phyloP scores from a whole-genome alignment of 2,329 filamentous ascomycete genomes.

The Cladophialophora psammophila region DNA sequence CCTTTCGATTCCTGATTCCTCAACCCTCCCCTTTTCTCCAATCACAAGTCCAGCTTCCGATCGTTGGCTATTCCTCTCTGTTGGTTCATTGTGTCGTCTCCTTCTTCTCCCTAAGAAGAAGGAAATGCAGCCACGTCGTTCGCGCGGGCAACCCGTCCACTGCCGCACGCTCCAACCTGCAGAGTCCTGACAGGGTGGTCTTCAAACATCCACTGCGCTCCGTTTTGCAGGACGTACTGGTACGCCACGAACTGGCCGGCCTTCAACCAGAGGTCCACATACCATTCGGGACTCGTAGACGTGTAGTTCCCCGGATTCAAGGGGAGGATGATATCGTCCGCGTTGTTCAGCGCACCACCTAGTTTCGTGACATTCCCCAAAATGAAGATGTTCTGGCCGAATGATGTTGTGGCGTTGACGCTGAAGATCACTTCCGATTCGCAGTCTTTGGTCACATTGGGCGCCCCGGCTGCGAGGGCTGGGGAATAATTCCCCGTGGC shows the following conservation, averaged over 20 bases:
- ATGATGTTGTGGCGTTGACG: slow-evolving; percentile 28
- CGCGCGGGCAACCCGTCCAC: slow-evolving; percentile 17
- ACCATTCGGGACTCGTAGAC: slow-evolving; percentile 57
- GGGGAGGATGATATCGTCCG: slow-evolving; percentile 24
- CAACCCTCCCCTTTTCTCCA: background rate
- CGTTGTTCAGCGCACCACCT: slow-evolving; percentile 48
- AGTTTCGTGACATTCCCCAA: slow-evolving; percentile 66
- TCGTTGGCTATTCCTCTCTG: background rate
- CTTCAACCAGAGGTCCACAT: slow-evolving; percentile 60
- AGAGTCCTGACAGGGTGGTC: slow-evolving; percentile 15
- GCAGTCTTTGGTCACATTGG: slow-evolving; percentile 30
- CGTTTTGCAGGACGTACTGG: slow-evolving; percentile 70
- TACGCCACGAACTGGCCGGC: slow-evolving; percentile 68
- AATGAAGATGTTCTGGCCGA: slow-evolving; percentile 69
- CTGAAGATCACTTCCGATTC: slow-evolving; percentile 35
- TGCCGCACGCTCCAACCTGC: slow-evolving; percentile 23
- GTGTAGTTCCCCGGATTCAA: slow-evolving; percentile 33
- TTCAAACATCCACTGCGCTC: slow-evolving; percentile 52
- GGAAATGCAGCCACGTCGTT: slow-evolving; percentile 24
- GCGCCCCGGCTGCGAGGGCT: slow-evolving; percentile 33
- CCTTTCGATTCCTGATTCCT: background rate
- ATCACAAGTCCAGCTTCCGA: background rate
- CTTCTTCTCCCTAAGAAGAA: slow-evolving; percentile 15
- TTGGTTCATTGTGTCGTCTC: background rate
- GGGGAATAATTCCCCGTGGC: slow-evolving; percentile 38